Evolutionary conservation across 306 rosid genomes (phyloP).

Genomic region (Medicago ruthenica): DNA sequence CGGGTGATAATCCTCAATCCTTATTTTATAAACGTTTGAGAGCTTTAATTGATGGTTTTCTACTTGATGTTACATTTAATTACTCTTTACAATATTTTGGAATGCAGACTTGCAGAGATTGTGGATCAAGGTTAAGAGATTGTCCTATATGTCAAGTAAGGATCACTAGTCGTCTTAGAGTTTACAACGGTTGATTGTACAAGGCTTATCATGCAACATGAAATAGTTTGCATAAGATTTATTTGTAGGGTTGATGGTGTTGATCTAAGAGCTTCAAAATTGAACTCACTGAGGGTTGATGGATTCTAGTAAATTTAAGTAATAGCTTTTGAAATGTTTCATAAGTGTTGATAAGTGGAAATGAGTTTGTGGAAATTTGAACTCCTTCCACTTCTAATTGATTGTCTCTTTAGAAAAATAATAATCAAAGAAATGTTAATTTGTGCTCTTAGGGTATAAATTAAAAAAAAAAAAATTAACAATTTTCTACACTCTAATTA

Average conservation of each 20-base stretch:
- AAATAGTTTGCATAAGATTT: not conserved
- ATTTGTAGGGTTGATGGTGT: not conserved
- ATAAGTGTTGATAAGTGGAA: not conserved
- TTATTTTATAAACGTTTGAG: too few relatives aligned
- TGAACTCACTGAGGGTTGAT: not conserved
- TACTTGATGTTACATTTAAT: not conserved
- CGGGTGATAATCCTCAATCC: too few relatives aligned
- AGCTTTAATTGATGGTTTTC: too few relatives aligned
- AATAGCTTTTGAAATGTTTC: not conserved
- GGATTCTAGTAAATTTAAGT: not conserved
- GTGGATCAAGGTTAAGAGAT: slow-evolving; percentile 65
- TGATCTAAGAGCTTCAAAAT: not conserved
- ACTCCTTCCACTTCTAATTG: too few relatives aligned
- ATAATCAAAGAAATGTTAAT: too few relatives aligned
- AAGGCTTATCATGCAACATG: too few relatives aligned
- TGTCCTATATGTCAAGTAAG: slow-evolving; percentile 85
- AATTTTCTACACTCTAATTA: too few relatives aligned
- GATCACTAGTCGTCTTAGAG: slow-evolving; percentile 76
- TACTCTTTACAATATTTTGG: slow-evolving; percentile 21
- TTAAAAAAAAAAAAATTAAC: too few relatives aligned
- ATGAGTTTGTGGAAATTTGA: too few relatives aligned
- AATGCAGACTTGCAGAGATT: slow-evolving; percentile 80
- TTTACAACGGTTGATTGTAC: slow-evolving; percentile 61
- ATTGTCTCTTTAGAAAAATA: too few relatives aligned
- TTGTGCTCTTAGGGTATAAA: too few relatives aligned